Evolutionary conservation across 2,329 filamentous ascomycete genomes (phyloP).

Genomic region (Beauveria medogensis): DNA sequence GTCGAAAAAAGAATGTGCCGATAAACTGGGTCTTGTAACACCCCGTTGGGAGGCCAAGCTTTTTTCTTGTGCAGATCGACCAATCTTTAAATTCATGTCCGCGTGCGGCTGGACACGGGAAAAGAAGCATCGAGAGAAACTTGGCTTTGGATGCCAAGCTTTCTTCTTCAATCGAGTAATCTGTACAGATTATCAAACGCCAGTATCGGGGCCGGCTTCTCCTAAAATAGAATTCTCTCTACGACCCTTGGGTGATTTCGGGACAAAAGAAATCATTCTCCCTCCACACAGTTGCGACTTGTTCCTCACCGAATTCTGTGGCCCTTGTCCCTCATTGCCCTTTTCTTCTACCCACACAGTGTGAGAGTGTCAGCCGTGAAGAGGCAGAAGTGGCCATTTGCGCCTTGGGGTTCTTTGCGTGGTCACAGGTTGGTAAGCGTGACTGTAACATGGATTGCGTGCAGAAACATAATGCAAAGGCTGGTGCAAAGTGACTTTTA

Average conservation of each 20-base stretch:
- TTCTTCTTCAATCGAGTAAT: neutral
- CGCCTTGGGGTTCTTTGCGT: too few species aligned
- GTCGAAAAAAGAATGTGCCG: neutral
- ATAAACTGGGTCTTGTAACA: slow-evolving; percentile 1
- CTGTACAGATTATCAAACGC: neutral
- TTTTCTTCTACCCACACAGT: too few species aligned
- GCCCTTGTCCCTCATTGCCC: too few species aligned
- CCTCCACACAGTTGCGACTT: neutral
- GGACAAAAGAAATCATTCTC: neutral
- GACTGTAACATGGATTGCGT: too few species aligned
- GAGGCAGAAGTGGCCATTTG: too few species aligned
- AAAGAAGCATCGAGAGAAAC: slow-evolving; percentile 8
- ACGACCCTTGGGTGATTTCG: neutral
- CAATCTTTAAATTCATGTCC: neutral
- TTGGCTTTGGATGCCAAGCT: slow-evolving; percentile 13
- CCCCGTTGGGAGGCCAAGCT: neutral
- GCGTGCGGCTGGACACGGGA: neutral
- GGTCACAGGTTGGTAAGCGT: too few species aligned
- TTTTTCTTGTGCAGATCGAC: slow-evolving; percentile 1
- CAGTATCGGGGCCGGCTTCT: neutral
- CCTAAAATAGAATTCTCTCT: slow-evolving; percentile 8
- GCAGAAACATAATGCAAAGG: too few species aligned
- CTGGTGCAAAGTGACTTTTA: too few species aligned
- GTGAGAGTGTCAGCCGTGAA: too few species aligned
- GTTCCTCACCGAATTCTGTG: too few species aligned